Evolutionary conservation across 2,329 filamentous ascomycete genomes (phyloP).

Genomic region (Arthrobotrys entomopaga): DNA sequence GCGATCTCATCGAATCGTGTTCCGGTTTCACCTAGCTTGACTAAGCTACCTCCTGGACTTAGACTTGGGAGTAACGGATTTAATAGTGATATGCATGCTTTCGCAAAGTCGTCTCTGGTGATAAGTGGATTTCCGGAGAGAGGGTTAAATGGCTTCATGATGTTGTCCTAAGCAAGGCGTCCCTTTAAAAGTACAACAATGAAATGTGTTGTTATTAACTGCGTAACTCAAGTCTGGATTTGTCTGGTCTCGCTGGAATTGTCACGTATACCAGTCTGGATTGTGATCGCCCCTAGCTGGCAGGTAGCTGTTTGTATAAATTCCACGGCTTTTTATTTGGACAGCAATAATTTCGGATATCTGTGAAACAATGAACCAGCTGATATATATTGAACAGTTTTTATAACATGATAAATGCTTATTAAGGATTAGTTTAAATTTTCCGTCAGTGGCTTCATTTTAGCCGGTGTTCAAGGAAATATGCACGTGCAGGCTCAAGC

Average conservation of each 20-base stretch:
- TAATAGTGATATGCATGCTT: constrained; percentile 72
- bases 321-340: too few relatives aligned
- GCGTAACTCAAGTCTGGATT: background rate
- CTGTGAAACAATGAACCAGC: too few relatives aligned
- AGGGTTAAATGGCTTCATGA: constrained; percentile 42
- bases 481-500: too few relatives aligned
- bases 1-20: constrained; percentile 81
- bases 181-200: background rate
- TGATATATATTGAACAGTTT: too few relatives aligned
- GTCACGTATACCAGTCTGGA: too few relatives aligned
- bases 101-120: constrained; percentile 64
- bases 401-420: too few relatives aligned
- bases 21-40: constrained; percentile 76
- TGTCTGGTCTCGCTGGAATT: background rate
- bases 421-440: too few relatives aligned
- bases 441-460: too few relatives aligned
- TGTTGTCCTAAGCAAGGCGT: background rate
- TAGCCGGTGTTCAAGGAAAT: too few relatives aligned
- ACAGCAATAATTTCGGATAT: too few relatives aligned
- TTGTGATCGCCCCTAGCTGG: too few relatives aligned
- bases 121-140: constrained; percentile 53
- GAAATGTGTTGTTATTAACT: background rate
- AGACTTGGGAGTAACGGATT: constrained; percentile 78
- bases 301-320: too few relatives aligned
- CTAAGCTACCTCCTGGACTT: constrained; percentile 72